These are phyloP conservation scores for Solanum boliviense DNA, from an alignment of 257 asterid genomes.

Conservation along the genomic window DNA sequence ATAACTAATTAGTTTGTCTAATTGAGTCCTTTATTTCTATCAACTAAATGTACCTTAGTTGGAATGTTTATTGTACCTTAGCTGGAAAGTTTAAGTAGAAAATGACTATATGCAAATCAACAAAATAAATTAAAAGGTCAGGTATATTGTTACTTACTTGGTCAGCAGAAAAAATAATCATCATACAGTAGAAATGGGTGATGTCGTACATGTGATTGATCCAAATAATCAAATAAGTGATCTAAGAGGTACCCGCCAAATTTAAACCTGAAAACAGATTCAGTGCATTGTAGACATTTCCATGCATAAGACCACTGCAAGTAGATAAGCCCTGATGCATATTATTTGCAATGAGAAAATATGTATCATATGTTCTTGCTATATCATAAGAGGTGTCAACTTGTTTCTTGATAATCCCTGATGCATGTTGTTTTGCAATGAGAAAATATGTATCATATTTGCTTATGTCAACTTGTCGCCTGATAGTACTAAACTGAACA, in stretches of 20 bases:
- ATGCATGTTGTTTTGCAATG: too few relatives aligned
- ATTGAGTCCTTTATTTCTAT: too few relatives aligned
- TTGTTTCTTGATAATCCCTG: too few relatives aligned
- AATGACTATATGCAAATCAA: too few relatives aligned
- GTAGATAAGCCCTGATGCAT: constrained; percentile 45
- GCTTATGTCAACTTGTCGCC: constrained; percentile 9
- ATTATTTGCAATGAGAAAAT: constrained; percentile 21
- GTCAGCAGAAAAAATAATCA: not conserved
- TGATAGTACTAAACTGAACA: constrained; percentile 48
- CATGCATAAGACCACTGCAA: constrained; percentile 33
- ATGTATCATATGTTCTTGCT: not conserved
- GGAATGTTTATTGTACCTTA: not conserved
- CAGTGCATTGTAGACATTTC: constrained; percentile 16
- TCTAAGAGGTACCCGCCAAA: constrained; percentile 43
- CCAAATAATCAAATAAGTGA: constrained; percentile 44
- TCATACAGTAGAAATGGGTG: too few relatives aligned
- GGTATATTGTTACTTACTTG: not conserved
- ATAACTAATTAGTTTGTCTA: not conserved
- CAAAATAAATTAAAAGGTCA: too few relatives aligned
- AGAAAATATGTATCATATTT: too few relatives aligned
- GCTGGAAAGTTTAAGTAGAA: too few relatives aligned
- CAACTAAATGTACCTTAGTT: too few relatives aligned
- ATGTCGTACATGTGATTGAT: not conserved
- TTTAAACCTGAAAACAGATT: constrained; percentile 12
- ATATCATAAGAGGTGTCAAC: constrained; percentile 25